These are phyloP conservation scores for Fagopyrum homotropicum DNA, from an alignment of 148 eudicot genomes.

Conservation along the genomic window DNA sequence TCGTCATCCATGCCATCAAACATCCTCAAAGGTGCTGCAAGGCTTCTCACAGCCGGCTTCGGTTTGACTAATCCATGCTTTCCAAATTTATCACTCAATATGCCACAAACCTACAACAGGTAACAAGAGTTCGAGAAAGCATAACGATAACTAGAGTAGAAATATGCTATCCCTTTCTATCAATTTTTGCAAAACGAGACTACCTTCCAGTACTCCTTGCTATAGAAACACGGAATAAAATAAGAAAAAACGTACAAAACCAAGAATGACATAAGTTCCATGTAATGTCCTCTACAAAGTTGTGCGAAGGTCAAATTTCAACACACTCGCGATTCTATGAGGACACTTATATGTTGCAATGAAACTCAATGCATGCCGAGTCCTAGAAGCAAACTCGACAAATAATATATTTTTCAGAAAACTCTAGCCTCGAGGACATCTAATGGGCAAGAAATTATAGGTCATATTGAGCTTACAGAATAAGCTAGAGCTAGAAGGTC, in stretches of 20 bases:
- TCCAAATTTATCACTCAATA: constrained; percentile 74
- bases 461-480: too few species aligned
- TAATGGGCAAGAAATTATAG: too few species aligned
- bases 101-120: constrained; percentile 59
- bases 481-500: too few species aligned
- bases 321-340: background rate
- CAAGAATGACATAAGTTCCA: background rate
- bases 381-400: too few species aligned
- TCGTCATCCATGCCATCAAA: constrained; percentile 83
- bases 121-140: background rate
- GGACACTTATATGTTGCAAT: background rate
- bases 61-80: constrained; percentile 92
- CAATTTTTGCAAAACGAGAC: background rate
- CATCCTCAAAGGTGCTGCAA: constrained; percentile 77
- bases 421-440: too few species aligned
- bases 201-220: background rate
- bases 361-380: too few species aligned
- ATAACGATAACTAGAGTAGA: background rate
- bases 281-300: background rate
- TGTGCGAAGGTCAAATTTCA: background rate
- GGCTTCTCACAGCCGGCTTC: constrained; percentile 77
- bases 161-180: background rate
- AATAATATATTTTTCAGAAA: too few species aligned
- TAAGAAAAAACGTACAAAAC: background rate
- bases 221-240: background rate